Conservation (phyloP, 352 stramenopile genomes). For the Phytopythium litorale region DNA sequence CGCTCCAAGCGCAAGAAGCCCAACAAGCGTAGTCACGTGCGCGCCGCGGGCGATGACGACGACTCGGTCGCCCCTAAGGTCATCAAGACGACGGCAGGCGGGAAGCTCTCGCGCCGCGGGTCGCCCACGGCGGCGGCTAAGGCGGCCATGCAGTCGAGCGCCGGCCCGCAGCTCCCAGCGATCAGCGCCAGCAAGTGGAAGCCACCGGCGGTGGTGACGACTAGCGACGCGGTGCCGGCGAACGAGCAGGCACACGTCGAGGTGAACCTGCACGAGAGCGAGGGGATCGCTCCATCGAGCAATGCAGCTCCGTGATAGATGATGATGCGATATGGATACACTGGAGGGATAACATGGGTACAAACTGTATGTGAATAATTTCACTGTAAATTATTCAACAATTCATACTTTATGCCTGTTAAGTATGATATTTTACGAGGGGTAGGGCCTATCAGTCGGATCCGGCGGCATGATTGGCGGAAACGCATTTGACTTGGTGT, state of each 20-base stretch:
- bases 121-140: conserved; percentile 6
- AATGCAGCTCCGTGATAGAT: no score
- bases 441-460: neutral
- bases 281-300: conserved; percentile 34
- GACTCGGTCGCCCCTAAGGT: neutral
- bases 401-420: neutral
- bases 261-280: conserved; percentile 44
- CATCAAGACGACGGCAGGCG: neutral
- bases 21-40: conserved; percentile 25
- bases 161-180: neutral
- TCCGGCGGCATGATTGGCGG: conserved; percentile 24
- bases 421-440: neutral
- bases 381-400: neutral
- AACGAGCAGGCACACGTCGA: conserved; percentile 21
- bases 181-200: conserved; percentile 3
- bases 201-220: neutral
- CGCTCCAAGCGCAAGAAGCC: conserved; percentile 33
- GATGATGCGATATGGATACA: no score
- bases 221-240: neutral
- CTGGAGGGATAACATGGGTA: no score
- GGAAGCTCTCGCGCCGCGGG: conserved; percentile 6
- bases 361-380: no score
- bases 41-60: conserved; percentile 17
- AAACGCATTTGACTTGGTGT: conserved; percentile 21
- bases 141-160: conserved; percentile 6